Evolutionary conservation across 2,329 filamentous ascomycete genomes (phyloP).

Genomic region (Trichophaea hybrida): DNA sequence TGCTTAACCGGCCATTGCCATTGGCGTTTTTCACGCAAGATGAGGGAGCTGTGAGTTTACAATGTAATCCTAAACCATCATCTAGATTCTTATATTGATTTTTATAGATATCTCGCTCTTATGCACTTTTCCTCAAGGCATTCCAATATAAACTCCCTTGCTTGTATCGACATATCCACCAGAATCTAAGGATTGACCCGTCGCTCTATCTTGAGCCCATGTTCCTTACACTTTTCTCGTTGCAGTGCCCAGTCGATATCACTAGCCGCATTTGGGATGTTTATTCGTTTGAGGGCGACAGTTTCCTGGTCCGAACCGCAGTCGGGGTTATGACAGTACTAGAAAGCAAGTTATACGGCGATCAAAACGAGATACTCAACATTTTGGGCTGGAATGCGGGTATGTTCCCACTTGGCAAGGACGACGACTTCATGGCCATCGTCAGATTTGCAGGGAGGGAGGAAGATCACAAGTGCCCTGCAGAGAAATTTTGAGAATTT

Average conservation of each 20-base stretch:
- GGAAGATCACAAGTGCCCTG: slow-evolving; percentile 13
- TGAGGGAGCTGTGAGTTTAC: slow-evolving; percentile 36
- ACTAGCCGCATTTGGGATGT: slow-evolving; percentile 66
- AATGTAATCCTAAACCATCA: background rate
- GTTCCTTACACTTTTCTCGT: slow-evolving; percentile 51
- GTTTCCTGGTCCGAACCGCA: slow-evolving; percentile 53
- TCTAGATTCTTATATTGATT: background rate
- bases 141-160: slow-evolving; percentile 49
- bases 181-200: slow-evolving; percentile 36
- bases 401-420: slow-evolving; percentile 27
- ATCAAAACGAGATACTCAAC: slow-evolving; percentile 33
- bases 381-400: slow-evolving; percentile 32
- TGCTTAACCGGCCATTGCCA: slow-evolving; percentile 61
- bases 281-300: slow-evolving; percentile 68
- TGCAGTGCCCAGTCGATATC: slow-evolving; percentile 50
- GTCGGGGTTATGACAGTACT: slow-evolving; percentile 48
- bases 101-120: slow-evolving; percentile 45
- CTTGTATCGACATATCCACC: slow-evolving; percentile 50
- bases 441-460: slow-evolving; percentile 28
- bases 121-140: slow-evolving; percentile 53
- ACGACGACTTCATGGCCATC: slow-evolving; percentile 32
- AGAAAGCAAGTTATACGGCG: slow-evolving; percentile 39
- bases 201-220: slow-evolving; percentile 45
- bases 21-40: slow-evolving; percentile 63
- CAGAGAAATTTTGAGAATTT: background rate